Evolutionary conservation across 192 early-diverging fungal species (phyloP).

Genomic region (Coemansia guatemalensis): DNA sequence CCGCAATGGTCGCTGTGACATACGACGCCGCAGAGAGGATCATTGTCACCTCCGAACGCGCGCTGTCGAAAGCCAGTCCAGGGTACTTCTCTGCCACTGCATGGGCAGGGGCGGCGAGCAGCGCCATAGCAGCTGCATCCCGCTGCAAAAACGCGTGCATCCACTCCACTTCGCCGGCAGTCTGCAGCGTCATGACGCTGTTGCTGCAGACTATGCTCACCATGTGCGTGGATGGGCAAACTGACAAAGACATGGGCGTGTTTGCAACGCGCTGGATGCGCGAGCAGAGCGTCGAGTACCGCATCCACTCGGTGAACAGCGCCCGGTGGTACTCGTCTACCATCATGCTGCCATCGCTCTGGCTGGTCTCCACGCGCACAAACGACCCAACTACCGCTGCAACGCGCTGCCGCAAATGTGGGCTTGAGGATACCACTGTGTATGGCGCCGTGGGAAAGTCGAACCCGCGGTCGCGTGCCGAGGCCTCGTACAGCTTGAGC

Average conservation of each 20-base stretch:
- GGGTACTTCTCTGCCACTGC: constrained; percentile 17
- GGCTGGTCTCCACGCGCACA: constrained; percentile 24
- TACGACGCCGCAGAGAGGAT: constrained; percentile 31
- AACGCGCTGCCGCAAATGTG: constrained; percentile 33
- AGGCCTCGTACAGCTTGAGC: constrained; percentile 28
- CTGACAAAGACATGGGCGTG: constrained; percentile 30
- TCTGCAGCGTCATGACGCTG: constrained; percentile 14
- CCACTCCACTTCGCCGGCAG: constrained; percentile 37
- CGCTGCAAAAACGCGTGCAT: constrained; percentile 27
- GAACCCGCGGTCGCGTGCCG: constrained; percentile 37
- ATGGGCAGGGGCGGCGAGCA: constrained; percentile 29
- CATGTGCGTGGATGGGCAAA: constrained; percentile 35
- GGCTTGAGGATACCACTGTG: constrained; percentile 18
- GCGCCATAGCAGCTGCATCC: constrained; percentile 32
- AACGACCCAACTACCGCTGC: constrained; percentile 34
- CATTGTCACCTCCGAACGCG: constrained; percentile 23
- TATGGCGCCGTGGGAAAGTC: constrained; percentile 25
- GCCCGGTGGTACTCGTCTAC: constrained; percentile 36
- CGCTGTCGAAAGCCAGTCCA: constrained; percentile 21
- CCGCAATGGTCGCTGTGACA: constrained; percentile 9
- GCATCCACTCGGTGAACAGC: constrained; percentile 55
- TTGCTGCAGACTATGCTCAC: constrained; percentile 31
- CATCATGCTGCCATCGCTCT: constrained; percentile 12
- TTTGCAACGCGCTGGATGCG: constrained; percentile 43
- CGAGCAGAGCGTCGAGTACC: constrained; percentile 46